Evolutionary conservation across 805 yeast species (phyloP).

Genomic region (Millerago galiae): DNA sequence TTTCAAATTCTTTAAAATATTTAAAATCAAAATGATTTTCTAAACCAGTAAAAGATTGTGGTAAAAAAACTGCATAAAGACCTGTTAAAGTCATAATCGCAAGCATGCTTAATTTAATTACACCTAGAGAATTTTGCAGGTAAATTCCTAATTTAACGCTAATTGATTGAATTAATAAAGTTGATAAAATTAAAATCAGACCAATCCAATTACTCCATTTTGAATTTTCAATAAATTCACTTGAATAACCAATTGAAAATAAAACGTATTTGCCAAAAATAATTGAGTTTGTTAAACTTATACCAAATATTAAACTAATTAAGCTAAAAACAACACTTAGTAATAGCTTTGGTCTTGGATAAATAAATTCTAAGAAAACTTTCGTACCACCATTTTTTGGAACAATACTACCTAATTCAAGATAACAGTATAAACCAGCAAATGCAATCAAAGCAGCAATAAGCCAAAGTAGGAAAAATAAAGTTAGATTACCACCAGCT

Average conservation of each 20-base stretch:
- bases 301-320: constrained; percentile 48
- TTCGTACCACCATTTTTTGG: constrained; percentile 77
- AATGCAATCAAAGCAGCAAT: constrained; percentile 56
- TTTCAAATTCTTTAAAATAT: constrained; percentile 27
- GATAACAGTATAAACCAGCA: constrained; percentile 58
- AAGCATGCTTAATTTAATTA: constrained; percentile 49
- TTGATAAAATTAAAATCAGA: constrained; percentile 29
- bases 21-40: constrained; percentile 27
- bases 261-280: constrained; percentile 57
- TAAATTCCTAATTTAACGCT: constrained; percentile 55
- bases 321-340: constrained; percentile 44
- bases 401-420: constrained; percentile 64
- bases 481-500: constrained; percentile 58
- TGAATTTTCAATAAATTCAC: constrained; percentile 24
- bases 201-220: constrained; percentile 36
- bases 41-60: constrained; percentile 38
- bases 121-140: constrained; percentile 59
- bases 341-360: constrained; percentile 51
- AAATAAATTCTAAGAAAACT: constrained; percentile 63
- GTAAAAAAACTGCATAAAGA: constrained; percentile 43
- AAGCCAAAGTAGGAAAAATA: constrained; percentile 59
- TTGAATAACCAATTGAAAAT: constrained; percentile 36
- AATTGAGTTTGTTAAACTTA: constrained; percentile 47
- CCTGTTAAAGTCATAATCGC: constrained; percentile 53
- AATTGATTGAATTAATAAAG: constrained; percentile 44